phyloP scores from a whole-genome alignment of 352 stramenopile species.

The Phytophthora melonis region DNA sequence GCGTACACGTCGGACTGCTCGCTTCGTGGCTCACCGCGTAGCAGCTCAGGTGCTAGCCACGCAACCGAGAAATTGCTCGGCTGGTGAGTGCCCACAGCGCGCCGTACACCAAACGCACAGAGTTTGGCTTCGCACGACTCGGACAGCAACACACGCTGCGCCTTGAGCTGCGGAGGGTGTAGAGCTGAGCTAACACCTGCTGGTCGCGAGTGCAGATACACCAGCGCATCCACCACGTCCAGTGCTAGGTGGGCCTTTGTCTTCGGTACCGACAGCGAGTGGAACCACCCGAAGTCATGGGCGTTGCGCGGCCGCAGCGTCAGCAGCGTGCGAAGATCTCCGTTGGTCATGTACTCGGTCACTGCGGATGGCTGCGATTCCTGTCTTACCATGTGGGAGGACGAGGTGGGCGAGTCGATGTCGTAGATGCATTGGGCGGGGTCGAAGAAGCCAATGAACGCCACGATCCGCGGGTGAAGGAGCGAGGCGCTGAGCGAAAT shows the following conservation, averaged over 20 bases:
- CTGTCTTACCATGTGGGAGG: conserved; percentile 27
- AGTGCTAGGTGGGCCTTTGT: conserved; percentile 51
- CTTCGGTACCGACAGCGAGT: conserved; percentile 31
- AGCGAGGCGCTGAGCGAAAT: conserved; percentile 41
- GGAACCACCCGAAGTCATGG: conserved; percentile 51
- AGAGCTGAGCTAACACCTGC: conserved; percentile 27
- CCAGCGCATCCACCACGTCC: conserved; percentile 58
- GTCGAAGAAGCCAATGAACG: conserved; percentile 51
- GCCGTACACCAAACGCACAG: conserved; percentile 51
- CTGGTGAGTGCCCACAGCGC: conserved; percentile 22
- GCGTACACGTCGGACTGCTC: conserved; percentile 57
- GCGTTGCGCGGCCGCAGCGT: conserved; percentile 31
- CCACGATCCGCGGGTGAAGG: conserved; percentile 46
- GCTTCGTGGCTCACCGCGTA: conserved; percentile 43
- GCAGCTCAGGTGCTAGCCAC: conserved; percentile 66
- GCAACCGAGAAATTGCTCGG: conserved; percentile 43
- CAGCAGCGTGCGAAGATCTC: conserved; percentile 50
- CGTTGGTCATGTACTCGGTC: conserved; percentile 56
- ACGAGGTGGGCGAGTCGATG: conserved; percentile 25
- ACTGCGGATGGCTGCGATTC: conserved; percentile 43
- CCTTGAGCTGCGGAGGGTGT: conserved; percentile 49
- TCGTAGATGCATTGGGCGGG: conserved; percentile 30
- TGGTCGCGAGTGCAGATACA: conserved; percentile 56
- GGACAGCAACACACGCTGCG: conserved; percentile 52
- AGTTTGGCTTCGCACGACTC: conserved; percentile 62